Evolutionary conservation across 352 stramenopile genomes (phyloP), one percentile per base, ranked within the genome.

Genomic region (Phytophthora foliorum): DNA sequence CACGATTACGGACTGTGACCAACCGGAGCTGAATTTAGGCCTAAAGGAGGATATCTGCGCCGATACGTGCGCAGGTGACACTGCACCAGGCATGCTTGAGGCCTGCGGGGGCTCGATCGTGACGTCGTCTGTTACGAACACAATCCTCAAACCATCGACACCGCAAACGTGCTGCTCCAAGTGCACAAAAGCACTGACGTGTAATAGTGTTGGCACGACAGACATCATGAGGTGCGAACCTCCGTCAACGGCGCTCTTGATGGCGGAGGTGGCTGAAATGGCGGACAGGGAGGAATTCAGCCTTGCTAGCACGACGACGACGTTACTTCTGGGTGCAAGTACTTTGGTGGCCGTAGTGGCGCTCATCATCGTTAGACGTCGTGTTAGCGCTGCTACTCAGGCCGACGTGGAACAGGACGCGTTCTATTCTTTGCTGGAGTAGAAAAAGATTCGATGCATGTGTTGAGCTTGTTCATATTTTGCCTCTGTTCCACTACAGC

Each of bases 361-460:
- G 42, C 54, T 86, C 11, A 69, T 86, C 29, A 72, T 80, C 41
- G 69, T 80, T 31, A 76, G 63, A 24, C 64, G 60, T 46, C 45
- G 21, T 6, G n/a, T n/a, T n/a, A 46, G 45, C 10, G 34, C 45
- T 6, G 48, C 56, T 9, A 22, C 29, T 7, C 53, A 19, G 9
- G 60, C 65, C 7, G 19, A 48, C 2, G 25, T 65, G 14, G 46
- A 52, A 36, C 69, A 82, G 21, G 75, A 86, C 46, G 75, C 74
- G 16, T 82, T 82, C 66, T 82, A 84, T 27, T 69, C 73, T 14
- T 64, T 86, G n/a, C 57, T 86, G 42, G 21, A 51, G 44, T 51
- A 45, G 38, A 6, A 24, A 22, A 5, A 22, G 11, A 5, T 38
- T 38, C 27, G 27, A 13, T 34, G 29, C 29, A 13, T 34, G 29